A percentile compares a stretch with the other conserved stretches of the same genome.
phyloP scores from a whole-genome alignment of 2,329 filamentous ascomycete species.

The Aureobasidium zeae region DNA sequence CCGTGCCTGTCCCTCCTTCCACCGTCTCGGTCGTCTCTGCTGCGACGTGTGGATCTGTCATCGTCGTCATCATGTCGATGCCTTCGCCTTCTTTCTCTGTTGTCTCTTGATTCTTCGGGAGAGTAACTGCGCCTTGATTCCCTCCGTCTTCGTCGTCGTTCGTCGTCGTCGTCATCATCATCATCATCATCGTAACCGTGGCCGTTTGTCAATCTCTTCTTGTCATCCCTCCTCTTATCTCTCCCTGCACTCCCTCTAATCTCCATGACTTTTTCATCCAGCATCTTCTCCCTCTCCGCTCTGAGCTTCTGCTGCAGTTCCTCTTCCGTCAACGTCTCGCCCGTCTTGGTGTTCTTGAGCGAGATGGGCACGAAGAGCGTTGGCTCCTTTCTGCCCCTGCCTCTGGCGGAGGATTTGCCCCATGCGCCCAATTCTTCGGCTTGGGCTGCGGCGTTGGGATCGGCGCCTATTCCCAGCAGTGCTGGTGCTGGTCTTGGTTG shows the following conservation, averaged over 20 bases:
- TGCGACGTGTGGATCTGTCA: not conserved
- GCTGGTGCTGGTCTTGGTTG: slow-evolving; percentile 56
- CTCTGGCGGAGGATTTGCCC: slow-evolving; percentile 55
- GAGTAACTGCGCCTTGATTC: slow-evolving; percentile 4
- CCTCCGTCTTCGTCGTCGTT: not conserved
- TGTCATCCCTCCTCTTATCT: slow-evolving; percentile 8
- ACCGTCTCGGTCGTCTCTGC: slow-evolving; percentile 9
- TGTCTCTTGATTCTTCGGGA: slow-evolving; percentile 6
- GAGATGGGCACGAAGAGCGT: slow-evolving; percentile 55
- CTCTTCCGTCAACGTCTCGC: slow-evolving; percentile 53
- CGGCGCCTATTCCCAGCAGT: slow-evolving; percentile 80
- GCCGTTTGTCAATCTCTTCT: not conserved
- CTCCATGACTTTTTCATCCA: not conserved
- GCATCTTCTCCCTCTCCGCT: slow-evolving; percentile 13
- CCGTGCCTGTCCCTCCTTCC: too few species aligned
- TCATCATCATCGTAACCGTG: slow-evolving; percentile 6
- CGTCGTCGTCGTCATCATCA: slow-evolving; percentile 1
- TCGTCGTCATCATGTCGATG: not conserved
- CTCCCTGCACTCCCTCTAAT: too few species aligned
- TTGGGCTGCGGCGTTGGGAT: slow-evolving; percentile 55
- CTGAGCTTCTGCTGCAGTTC: slow-evolving; percentile 40
- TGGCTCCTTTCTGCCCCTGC: slow-evolving; percentile 41
- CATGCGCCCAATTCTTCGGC: slow-evolving; percentile 68
- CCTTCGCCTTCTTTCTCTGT: not conserved
- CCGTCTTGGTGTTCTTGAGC: slow-evolving; percentile 52